Conservation (phyloP, 257 asterid genomes). For the Solanum peruvianum region DNA sequence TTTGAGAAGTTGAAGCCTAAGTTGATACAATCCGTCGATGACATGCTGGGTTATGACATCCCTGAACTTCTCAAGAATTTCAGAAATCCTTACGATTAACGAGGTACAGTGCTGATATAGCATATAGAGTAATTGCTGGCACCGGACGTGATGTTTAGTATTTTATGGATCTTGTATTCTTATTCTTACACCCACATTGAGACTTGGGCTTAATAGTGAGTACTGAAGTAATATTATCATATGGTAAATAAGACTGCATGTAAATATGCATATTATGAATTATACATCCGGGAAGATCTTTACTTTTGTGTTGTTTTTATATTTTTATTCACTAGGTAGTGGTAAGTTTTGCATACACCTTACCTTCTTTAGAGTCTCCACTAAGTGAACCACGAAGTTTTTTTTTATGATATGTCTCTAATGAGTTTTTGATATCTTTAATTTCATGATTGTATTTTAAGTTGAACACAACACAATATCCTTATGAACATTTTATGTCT, state of each 20-base stretch:
- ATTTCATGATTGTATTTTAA: background rate
- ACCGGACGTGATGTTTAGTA: background rate
- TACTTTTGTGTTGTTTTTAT: background rate
- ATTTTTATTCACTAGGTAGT: background rate
- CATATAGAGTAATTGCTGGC: background rate
- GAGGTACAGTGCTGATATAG: background rate
- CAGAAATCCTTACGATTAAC: conserved; percentile 74
- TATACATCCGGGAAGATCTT: background rate
- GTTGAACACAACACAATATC: background rate
- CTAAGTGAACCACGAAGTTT: background rate
- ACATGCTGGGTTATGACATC: conserved; percentile 93
- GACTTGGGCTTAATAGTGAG: background rate
- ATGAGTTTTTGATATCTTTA: too few species aligned
- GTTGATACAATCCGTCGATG: conserved; percentile 75
- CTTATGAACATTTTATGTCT: too few species aligned
- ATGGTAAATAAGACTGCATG: background rate
- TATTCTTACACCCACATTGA: background rate
- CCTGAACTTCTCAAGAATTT: conserved; percentile 84
- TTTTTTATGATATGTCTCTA: too few species aligned
- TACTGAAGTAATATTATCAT: background rate
- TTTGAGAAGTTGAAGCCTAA: conserved; percentile 84
- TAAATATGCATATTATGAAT: background rate
- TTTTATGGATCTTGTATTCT: background rate
- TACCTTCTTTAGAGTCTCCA: background rate
- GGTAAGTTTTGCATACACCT: background rate